Percentiles rank a stretch among this genome's conserved stretches.
Evolutionary conservation across 352 stramenopile genomes (phyloP).

Genomic region (Phytophthora palmivora): DNA sequence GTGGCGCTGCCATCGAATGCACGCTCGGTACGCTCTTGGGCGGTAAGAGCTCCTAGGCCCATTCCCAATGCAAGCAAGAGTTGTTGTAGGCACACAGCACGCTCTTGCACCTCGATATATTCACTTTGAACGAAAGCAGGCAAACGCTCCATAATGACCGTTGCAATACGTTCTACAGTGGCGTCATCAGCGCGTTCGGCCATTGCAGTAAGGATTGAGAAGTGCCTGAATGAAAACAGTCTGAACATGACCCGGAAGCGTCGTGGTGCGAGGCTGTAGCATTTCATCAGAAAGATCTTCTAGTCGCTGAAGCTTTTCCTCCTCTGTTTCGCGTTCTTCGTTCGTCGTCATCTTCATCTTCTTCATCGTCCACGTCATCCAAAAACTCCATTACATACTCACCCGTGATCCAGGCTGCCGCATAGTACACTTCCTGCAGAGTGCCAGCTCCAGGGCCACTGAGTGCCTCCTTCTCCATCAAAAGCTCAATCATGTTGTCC

Average conservation of each 20-base stretch:
- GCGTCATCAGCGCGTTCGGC: constrained; percentile 75
- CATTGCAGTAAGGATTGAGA: constrained; percentile 86
- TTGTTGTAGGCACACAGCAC: constrained; percentile 88
- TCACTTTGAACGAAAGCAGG: constrained; percentile 90
- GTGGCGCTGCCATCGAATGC: constrained; percentile 68
- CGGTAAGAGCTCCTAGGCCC: constrained; percentile 58
- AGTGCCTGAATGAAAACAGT: constrained; percentile 95
- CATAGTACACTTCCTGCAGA: constrained; percentile 94
- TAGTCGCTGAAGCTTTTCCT: constrained; percentile 89
- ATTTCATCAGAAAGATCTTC: constrained; percentile 86
- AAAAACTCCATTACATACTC: constrained; percentile 96
- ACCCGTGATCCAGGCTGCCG: constrained; percentile 97
- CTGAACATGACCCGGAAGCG: constrained; percentile 90
- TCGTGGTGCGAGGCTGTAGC: constrained; percentile 80
- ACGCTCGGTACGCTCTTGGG: constrained; percentile 68
- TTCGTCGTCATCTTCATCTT: constrained; percentile 85
- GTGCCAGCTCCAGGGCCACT: constrained; percentile 79
- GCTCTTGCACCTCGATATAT: constrained; percentile 96
- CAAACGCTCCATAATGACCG: constrained; percentile 87
- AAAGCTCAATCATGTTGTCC: constrained; percentile 93
- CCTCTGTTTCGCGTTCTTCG: constrained; percentile 68
- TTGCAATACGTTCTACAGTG: constrained; percentile 86
- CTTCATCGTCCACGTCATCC: constrained; percentile 80
- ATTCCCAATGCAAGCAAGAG: constrained; percentile 70
- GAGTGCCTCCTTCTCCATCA: constrained; percentile 90